Base-by-base conservation (phyloP, 495 filamentous ascomycete genomes). In the Aspergillus ostianus region DNA sequence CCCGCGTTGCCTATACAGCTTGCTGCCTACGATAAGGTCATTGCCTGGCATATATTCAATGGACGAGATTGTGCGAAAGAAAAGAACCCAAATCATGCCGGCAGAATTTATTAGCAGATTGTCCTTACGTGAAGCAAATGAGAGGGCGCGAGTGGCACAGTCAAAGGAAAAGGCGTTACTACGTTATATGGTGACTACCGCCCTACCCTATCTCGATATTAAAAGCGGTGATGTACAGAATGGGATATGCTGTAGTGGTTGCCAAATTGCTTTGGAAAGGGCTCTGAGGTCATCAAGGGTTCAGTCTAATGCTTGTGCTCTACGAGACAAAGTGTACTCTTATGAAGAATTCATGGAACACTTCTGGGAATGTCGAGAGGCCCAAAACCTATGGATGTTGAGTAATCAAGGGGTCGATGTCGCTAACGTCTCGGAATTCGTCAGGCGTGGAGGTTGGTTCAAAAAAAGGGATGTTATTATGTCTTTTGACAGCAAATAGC, bases 391-490 rank as follows among this genome's bases (percentile, higher is more conserved):
- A 54, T 62, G 51, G 60, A 55, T 46, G 17, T 36, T 51, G 26
- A 55, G 60, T 20, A 20, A 46, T 5, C 23, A 58, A 52, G 60
- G 55, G 15, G 2, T 36, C 41, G 20, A 51, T 45, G 21, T 51
- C 15, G 19, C 45, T 46, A 52, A 54, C n/a, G 0, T 51, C 55
- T 55, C 60, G 17, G 51, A 55, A 46, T 62, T 57, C 17, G 50
- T 58, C 26, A 62, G 51, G 29, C 60, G 55, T 58, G 44, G 55
- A 51, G 55, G 60, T n/a, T 55, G 9, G 32, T 44, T 62, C 56
- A 54, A 56, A 45, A 55, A 50, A 80, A 1, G 83, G 79, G 48
- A 78, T 77, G 68, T 83, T 70, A 41, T 57, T 21, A 57, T 51
- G 55, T 57, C 46, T 44, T 57, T 57, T 41, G 8, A 57, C 19